Base-by-base conservation (phyloP, 352 stramenopile species). In the Paralagenidium karlingii region DNA sequence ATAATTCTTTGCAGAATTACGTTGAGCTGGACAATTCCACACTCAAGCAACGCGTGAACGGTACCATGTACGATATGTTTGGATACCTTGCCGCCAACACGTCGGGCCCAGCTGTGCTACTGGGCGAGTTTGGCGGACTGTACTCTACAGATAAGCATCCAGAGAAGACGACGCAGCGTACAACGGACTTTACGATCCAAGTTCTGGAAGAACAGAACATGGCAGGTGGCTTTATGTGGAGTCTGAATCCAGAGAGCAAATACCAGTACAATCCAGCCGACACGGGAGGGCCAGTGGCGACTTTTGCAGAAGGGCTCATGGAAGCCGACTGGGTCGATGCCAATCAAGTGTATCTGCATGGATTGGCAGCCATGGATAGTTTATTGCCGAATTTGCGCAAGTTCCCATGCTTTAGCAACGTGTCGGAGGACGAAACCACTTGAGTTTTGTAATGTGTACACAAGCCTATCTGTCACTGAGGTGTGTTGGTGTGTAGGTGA, bases 251-350 rank as follows among this genome's bases (percentile, higher is more conserved):
- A 0, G 71, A 83, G 52, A 78, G 60, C 51, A 68, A 63, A 34
- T 86, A 86, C 51, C 61, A 78, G 50, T 82, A 58, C 56, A 85
- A 85, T 34, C 71, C 71, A 0, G 63, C 70, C 8, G 68, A 82
- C 40, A 77, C 46, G n/a, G 68, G 56, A 40, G 71, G 68, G 18
- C n/a, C n/a, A n/a, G 12, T 33, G 3, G 58, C 49, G 0, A 46
- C 40, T 0, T 86, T 83, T 41, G 80, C 64, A 1, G 68, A 86
- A 39, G 68, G 68, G 1, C 38, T 86, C 39, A 46, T 86, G 24
- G 43, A 59, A 6, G 66, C 82, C 33, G 68, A 86, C 47, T 86
- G 68, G 68, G 44, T 82, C 8, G 77, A 66, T 8, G 58, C 65
- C 9, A 79, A 86, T 52, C 60, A 60, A 24, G 60, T 53, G 1